These are phyloP conservation scores for Elongisporangium anandrum DNA, from an alignment of 352 stramenopile genomes.

Conservation along the genomic window DNA sequence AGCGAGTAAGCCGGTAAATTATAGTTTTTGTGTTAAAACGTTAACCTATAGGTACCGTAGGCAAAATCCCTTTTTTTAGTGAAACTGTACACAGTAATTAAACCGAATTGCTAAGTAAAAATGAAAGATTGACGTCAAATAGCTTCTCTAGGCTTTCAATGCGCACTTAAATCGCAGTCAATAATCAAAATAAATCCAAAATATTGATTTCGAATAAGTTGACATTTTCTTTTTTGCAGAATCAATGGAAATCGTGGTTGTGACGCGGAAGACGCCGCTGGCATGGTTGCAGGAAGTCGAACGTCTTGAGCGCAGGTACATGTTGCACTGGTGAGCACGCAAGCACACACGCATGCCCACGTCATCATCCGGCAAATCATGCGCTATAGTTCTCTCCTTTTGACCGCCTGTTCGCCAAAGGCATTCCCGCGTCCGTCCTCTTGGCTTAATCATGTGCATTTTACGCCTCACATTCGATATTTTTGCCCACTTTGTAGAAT, in stretches of 20 bases:
- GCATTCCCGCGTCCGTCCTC: neutral
- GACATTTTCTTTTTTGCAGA: neutral
- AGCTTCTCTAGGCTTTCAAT: no score
- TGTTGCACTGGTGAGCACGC: slow-evolving; percentile 6
- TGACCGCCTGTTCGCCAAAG: neutral
- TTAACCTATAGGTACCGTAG: neutral
- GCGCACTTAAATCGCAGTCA: no score
- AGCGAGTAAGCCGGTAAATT: no score
- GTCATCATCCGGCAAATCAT: slow-evolving; percentile 6
- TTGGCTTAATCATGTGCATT: neutral
- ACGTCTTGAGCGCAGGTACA: slow-evolving; percentile 11
- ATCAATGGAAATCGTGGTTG: slow-evolving; percentile 5
- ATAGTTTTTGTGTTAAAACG: neutral
- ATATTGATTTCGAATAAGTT: no score
- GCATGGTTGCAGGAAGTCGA: slow-evolving; percentile 7
- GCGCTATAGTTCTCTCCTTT: neutral
- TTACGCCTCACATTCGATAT: neutral
- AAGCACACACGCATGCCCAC: slow-evolving; percentile 13
- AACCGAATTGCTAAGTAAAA: neutral
- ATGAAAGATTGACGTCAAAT: no score
- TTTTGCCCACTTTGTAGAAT: slow-evolving; percentile 10
- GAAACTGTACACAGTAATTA: neutral
- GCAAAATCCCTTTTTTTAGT: neutral
- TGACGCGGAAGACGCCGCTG: slow-evolving; percentile 6
- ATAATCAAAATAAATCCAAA: no score